These are phyloP conservation scores for Centrapalus pauciflorus DNA, from an alignment of 129 eudicot genomes.

Conservation along the genomic window DNA sequence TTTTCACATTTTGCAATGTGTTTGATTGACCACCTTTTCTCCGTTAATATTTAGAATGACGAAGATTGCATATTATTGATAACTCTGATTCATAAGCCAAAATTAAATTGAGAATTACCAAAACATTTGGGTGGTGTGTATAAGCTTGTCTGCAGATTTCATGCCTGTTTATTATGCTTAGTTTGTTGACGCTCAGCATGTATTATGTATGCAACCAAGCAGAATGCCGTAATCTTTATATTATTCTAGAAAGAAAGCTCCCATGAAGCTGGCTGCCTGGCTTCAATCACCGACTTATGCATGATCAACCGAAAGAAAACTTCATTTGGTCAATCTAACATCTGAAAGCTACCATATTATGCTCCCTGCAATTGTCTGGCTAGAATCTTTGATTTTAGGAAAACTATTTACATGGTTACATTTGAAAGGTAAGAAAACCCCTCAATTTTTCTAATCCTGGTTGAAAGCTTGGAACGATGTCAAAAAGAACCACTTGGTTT, in stretches of 20 bases:
- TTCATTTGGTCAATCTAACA: neutral
- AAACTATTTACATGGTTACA: conserved; percentile 24
- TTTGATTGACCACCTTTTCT: conserved; percentile 17
- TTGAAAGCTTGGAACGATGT: neutral
- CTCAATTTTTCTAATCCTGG: neutral
- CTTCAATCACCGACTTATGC: conserved; percentile 1
- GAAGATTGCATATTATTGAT: neutral
- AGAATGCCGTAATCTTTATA: neutral
- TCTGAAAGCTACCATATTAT: conserved; percentile 1
- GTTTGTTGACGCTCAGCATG: neutral
- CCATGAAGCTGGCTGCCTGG: neutral
- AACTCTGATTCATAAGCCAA: neutral
- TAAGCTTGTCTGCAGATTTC: neutral
- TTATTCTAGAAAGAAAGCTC: neutral
- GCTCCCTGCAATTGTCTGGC: conserved; percentile 8
- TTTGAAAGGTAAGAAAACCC: conserved; percentile 9
- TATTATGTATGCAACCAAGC: neutral
- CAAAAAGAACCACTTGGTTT: conserved; percentile 28
- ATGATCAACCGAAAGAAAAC: conserved; percentile 5
- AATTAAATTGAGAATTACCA: neutral
- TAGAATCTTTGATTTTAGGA: conserved; percentile 13
- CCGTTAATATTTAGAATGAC: neutral
- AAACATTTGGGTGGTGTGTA: neutral
- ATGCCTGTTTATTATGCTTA: neutral
- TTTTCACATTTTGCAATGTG: conserved; percentile 14